A percentile compares a stretch with the other conserved stretches of the same genome.
Conservation (phyloP, 768 basidiomycete genomes). For the Termitomyces sp. region DNA sequence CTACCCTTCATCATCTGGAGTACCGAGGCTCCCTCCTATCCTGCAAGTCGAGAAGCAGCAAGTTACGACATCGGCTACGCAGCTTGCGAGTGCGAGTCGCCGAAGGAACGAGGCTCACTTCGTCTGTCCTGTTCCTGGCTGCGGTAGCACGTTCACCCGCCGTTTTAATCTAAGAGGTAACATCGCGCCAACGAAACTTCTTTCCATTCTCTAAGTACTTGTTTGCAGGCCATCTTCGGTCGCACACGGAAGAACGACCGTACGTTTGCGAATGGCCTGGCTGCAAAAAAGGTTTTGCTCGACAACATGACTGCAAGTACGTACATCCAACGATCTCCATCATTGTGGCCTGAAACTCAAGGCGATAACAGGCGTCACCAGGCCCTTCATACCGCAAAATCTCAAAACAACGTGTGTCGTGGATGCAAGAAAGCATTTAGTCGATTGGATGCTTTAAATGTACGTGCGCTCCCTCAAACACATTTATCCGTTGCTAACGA, state of each 20-base stretch:
- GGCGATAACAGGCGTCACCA: slow-evolving; percentile 68
- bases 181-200: background rate
- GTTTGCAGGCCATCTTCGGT: slow-evolving; percentile 77
- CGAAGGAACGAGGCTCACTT: slow-evolving; percentile 91
- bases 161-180: slow-evolving; percentile 84
- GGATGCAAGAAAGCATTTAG: slow-evolving; percentile 96
- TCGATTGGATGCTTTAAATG: slow-evolving; percentile 89
- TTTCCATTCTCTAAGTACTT: slow-evolving; percentile 3
- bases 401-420: slow-evolving; percentile 81
- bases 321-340: slow-evolving; percentile 26
- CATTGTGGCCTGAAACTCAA: background rate
- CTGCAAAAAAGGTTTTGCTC: slow-evolving; percentile 92
- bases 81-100: slow-evolving; percentile 85
- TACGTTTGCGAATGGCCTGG: slow-evolving; percentile 93
- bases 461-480: slow-evolving; percentile 40
- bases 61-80: slow-evolving; percentile 92
- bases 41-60: slow-evolving; percentile 91
- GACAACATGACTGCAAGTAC: slow-evolving; percentile 96
- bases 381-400: slow-evolving; percentile 80
- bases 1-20: slow-evolving; percentile 48
- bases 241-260: slow-evolving; percentile 93
- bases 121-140: slow-evolving; percentile 90
- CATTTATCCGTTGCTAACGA: slow-evolving; percentile 13
- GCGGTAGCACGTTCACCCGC: slow-evolving; percentile 96
- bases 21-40: slow-evolving; percentile 71